Percentiles rank a stretch among this genome's conserved stretches.
Conservation (phyloP, 2,329 filamentous ascomycete genomes). For the Balansia obtecta region DNA sequence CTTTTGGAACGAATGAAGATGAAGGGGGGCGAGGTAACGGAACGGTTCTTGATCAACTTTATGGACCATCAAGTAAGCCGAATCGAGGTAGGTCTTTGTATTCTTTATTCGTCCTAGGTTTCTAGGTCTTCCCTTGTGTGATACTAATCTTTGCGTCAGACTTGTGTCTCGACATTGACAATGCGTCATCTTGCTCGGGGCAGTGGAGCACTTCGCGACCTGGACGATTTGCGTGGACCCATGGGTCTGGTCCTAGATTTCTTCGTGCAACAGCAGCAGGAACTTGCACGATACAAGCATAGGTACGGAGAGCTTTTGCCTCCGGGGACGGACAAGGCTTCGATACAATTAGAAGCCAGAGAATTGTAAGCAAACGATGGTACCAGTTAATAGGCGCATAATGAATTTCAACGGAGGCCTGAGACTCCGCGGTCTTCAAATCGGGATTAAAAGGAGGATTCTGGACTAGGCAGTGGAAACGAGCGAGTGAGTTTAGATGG, state of each 20-base stretch:
- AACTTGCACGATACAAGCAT: constrained; percentile 50
- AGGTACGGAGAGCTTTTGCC: constrained; percentile 32
- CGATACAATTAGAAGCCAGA: constrained; percentile 10
- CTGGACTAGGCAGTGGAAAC: no score
- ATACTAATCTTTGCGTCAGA: constrained; percentile 33
- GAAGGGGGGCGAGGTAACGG: constrained; percentile 73
- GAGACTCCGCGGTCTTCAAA: no score
- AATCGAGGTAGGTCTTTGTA: constrained; percentile 60
- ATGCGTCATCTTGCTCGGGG: constrained; percentile 70
- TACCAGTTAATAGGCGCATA: background rate
- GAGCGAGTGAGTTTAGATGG: background rate
- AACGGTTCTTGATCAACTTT: constrained; percentile 77
- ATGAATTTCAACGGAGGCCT: no score
- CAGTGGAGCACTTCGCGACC: constrained; percentile 44
- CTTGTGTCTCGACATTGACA: constrained; percentile 66
- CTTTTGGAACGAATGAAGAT: constrained; percentile 57
- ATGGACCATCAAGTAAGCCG: constrained; percentile 90
- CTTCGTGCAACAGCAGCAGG: constrained; percentile 47
- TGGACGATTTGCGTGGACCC: constrained; percentile 64
- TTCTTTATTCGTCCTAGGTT: background rate
- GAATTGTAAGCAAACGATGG: constrained; percentile 14
- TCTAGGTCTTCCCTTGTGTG: background rate
- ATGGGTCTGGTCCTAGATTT: constrained; percentile 60
- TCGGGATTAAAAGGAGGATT: no score
- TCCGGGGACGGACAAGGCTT: constrained; percentile 9